Evolutionary conservation across 2,329 filamentous ascomycete species (phyloP).

Genomic region (Sodiomyces alkalinus): DNA sequence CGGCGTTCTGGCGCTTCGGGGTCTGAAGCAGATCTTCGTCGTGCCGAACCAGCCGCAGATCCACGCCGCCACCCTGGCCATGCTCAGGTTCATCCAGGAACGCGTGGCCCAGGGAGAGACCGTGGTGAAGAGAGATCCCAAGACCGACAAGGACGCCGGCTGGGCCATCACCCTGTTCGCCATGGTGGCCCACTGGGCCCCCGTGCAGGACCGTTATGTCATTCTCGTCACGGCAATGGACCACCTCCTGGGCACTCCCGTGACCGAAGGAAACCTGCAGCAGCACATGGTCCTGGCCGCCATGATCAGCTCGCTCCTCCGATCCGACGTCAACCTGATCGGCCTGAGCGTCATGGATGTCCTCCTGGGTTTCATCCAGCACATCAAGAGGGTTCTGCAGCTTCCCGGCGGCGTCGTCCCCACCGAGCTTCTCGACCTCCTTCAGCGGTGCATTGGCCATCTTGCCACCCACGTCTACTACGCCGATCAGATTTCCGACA

Average conservation of each 20-base stretch:
- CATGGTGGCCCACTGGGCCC: constrained; percentile 71
- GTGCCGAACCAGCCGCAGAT: constrained; percentile 73
- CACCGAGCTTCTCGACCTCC: constrained; percentile 42
- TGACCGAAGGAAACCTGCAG: constrained; percentile 55
- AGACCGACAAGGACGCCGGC: constrained; percentile 33
- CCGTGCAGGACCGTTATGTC: constrained; percentile 86
- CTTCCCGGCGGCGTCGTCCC: constrained; percentile 28
- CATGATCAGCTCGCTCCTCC: constrained; percentile 68
- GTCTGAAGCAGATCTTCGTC: constrained; percentile 73
- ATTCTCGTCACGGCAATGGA: constrained; percentile 77
- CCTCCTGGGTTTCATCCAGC: constrained; percentile 67
- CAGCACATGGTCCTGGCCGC: constrained; percentile 62
- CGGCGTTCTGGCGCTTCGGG: constrained; percentile 68
- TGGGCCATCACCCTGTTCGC: constrained; percentile 79
- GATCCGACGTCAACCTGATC: constrained; percentile 84
- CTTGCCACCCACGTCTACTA: constrained; percentile 94
- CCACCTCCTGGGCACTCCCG: constrained; percentile 49
- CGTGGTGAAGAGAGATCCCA: constrained; percentile 33
- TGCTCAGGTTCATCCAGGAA: constrained; percentile 60
- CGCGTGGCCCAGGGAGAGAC: constrained; percentile 32
- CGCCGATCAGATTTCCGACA: constrained; percentile 87
- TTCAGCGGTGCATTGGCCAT: constrained; percentile 72
- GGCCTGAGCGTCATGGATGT: constrained; percentile 95
- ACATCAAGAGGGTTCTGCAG: constrained; percentile 65
- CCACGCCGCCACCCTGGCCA: constrained; percentile 55